Conservation (phyloP, 495 filamentous ascomycete genomes). For the Penicillium bialowiezense region DNA sequence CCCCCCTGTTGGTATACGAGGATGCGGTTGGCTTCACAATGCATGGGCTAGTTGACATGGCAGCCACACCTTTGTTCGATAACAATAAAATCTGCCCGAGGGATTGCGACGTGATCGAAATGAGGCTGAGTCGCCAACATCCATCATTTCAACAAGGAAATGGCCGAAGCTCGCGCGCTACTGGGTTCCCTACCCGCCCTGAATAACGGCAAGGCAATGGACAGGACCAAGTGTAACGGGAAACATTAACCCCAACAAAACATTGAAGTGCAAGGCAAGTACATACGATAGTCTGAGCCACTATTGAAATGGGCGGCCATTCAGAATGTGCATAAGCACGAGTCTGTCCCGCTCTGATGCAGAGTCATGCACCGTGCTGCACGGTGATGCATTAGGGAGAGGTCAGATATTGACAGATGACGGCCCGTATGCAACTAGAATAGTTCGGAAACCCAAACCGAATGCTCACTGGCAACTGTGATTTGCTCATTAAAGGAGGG, state of each 20-base stretch:
- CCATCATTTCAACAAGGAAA: neutral
- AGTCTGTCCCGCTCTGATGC: conserved; percentile 1
- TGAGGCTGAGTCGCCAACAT: neutral
- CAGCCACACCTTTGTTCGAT: neutral
- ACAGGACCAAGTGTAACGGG: neutral
- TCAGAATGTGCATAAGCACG: neutral
- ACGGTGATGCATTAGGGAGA: neutral
- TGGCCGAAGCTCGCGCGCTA: too few species aligned
- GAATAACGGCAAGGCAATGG: too few species aligned
- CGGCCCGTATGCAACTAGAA: conserved; percentile 10
- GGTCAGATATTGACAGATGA: conserved; percentile 8
- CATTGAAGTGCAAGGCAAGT: neutral
- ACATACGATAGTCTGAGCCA: neutral
- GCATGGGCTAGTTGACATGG: conserved; percentile 2
- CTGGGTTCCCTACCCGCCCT: too few species aligned
- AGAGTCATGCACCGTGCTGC: too few species aligned
- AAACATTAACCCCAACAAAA: neutral
- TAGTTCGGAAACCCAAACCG: neutral
- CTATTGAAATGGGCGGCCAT: conserved; percentile 1
- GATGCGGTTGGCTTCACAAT: conserved; percentile 11
- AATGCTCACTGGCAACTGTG: neutral
- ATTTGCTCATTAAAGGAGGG: neutral
- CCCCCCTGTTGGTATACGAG: conserved; percentile 12
- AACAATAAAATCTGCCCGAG: neutral
- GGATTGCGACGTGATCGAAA: conserved; percentile 1